Evolutionary conservation across 495 filamentous ascomycete genomes (phyloP).

Genomic region (Massariosphaeria phaeospora): DNA sequence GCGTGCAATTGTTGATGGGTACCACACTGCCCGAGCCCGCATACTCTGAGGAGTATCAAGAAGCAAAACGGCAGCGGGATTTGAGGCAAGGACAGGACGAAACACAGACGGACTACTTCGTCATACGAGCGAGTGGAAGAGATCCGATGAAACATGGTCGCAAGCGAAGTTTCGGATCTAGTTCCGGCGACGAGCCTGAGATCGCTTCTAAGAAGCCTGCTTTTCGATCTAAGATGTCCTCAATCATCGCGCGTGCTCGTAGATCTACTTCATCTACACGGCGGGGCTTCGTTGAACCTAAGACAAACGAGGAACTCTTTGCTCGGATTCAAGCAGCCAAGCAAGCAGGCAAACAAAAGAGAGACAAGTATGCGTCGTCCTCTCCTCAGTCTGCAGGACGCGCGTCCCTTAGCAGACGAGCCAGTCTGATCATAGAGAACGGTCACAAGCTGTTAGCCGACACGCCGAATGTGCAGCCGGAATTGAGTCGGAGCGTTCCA

Average conservation of each 20-base stretch:
- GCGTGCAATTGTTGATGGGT: slow-evolving; percentile 5
- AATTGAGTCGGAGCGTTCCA: slow-evolving; percentile 22
- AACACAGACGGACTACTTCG: slow-evolving; percentile 45
- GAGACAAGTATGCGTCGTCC: too few relatives aligned
- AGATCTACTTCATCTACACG: too few relatives aligned
- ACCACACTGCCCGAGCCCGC: slow-evolving; percentile 19
- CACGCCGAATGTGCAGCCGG: slow-evolving; percentile 4
- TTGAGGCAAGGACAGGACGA: slow-evolving; percentile 36
- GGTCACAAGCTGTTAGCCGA: not conserved
- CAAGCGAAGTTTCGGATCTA: slow-evolving; percentile 14
- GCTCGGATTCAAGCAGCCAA: slow-evolving; percentile 24
- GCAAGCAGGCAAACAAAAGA: not conserved
- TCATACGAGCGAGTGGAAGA: slow-evolving; percentile 45
- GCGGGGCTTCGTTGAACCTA: not conserved
- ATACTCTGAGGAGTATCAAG: too few relatives aligned
- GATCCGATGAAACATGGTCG: slow-evolving; percentile 18
- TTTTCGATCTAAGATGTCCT: too few relatives aligned
- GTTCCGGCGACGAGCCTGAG: slow-evolving; percentile 7
- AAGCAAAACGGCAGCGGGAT: too few relatives aligned
- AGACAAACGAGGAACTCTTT: slow-evolving; percentile 37
- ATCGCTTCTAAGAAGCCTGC: too few relatives aligned
- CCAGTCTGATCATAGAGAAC: not conserved
- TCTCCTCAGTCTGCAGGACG: not conserved
- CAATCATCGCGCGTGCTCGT: too few relatives aligned
- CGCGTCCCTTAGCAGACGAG: not conserved